Conservation (phyloP, 805 yeast genomes). For the Candida ovalis region DNA sequence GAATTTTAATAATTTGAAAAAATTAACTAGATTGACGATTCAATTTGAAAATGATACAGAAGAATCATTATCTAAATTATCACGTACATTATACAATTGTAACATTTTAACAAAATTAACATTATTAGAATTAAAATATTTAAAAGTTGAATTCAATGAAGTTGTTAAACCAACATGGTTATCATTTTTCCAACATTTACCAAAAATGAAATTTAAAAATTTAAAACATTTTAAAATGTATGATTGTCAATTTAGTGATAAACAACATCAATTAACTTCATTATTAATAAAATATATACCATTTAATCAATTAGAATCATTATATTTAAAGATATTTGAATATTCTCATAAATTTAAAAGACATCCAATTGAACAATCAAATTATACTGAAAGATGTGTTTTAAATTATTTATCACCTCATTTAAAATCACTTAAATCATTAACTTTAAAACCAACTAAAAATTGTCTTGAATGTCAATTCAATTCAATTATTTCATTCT, state of each 20-base stretch:
- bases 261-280: slow-evolving; percentile 11
- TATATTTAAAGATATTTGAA: slow-evolving; percentile 22
- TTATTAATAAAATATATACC: slow-evolving; percentile 7
- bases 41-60: slow-evolving; percentile 23
- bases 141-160: slow-evolving; percentile 24
- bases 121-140: slow-evolving; percentile 16
- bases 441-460: slow-evolving; percentile 24
- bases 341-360: slow-evolving; percentile 22
- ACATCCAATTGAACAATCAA: slow-evolving; percentile 7
- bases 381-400: slow-evolving; percentile 4
- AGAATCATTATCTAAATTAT: slow-evolving; percentile 7
- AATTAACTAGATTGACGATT: slow-evolving; percentile 12
- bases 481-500: slow-evolving; percentile 13
- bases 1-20: slow-evolving; percentile 4
- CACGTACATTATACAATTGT: slow-evolving; percentile 4
- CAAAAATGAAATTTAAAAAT: slow-evolving; percentile 5
- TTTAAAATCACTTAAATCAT: slow-evolving; percentile 13
- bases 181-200: slow-evolving; percentile 21
- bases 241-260: slow-evolving; percentile 22
- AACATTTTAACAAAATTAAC: slow-evolving; percentile 9
- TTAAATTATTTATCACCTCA: slow-evolving; percentile 15
- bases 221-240: slow-evolving; percentile 17
- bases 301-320: slow-evolving; percentile 7
- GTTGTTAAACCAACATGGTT: slow-evolving; percentile 23
- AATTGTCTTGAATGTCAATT: slow-evolving; percentile 28